Conservation (phyloP, 192 early-diverging fungal genomes). For the Rhizophagus prolifer region DNA sequence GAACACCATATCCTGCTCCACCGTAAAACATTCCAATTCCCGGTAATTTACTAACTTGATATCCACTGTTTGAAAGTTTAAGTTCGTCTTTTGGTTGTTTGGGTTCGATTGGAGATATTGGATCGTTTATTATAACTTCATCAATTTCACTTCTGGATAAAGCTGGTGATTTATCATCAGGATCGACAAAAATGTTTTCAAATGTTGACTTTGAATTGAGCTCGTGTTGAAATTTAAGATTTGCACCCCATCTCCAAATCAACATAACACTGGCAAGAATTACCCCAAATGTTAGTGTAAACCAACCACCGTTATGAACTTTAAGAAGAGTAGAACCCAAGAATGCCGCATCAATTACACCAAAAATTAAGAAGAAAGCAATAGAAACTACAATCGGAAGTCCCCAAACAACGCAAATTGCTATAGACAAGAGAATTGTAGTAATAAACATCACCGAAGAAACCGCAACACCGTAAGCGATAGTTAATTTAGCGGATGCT, state of each 20-base stretch:
- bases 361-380: conserved; percentile 30
- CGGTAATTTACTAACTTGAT: not conserved
- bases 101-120: not conserved
- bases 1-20: conserved; percentile 20
- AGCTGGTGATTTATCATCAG: not conserved
- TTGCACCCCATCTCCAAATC: conserved; percentile 32
- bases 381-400: conserved; percentile 26
- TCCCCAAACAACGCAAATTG: conserved; percentile 24
- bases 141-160: too few species aligned
- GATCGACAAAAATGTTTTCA: conserved; percentile 13
- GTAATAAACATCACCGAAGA: conserved; percentile 10
- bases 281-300: conserved; percentile 19
- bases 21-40: conserved; percentile 32
- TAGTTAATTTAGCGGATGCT: conserved; percentile 38
- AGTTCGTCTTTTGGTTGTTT: not conserved
- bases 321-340: conserved; percentile 29
- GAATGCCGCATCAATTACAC: conserved; percentile 30
- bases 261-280: conserved; percentile 10
- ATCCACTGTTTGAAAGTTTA: not conserved
- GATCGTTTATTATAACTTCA: too few species aligned
- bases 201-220: not conserved
- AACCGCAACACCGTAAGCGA: conserved; percentile 46
- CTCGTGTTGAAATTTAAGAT: conserved; percentile 19
- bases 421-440: conserved; percentile 12
- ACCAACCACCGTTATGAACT: conserved; percentile 32